A percentile compares a stretch with the other conserved stretches of the same genome.
phyloP scores from a whole-genome alignment of 1,284 basidiomycete genomes.

The Inonotus hispidus region DNA sequence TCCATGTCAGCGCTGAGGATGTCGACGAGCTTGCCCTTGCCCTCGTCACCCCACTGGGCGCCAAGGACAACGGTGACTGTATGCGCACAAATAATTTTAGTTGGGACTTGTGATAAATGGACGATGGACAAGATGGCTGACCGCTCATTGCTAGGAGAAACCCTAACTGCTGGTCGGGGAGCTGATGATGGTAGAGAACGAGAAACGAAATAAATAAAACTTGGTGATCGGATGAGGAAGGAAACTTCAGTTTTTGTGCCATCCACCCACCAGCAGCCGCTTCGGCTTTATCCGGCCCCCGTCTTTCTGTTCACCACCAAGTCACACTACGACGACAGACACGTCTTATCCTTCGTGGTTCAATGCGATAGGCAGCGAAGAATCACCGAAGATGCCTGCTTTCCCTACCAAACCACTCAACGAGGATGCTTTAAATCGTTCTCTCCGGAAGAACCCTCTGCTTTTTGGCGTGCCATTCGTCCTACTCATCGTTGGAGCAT shows the following conservation, averaged over 20 bases:
- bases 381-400: constrained; percentile 40
- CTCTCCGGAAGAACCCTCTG: constrained; percentile 53
- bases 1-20: constrained; percentile 86
- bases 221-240: no score
- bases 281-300: constrained; percentile 15
- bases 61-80: constrained; percentile 78
- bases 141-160: constrained; percentile 25
- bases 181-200: constrained; percentile 1
- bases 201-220: not conserved
- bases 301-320: not conserved
- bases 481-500: constrained; percentile 78
- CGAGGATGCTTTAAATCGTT: constrained; percentile 38
- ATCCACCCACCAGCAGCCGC: not conserved
- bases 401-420: constrained; percentile 56
- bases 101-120: not conserved
- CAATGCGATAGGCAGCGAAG: constrained; percentile 5
- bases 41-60: constrained; percentile 94
- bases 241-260: not conserved
- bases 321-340: not conserved
- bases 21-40: constrained; percentile 95
- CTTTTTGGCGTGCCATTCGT: constrained; percentile 88
- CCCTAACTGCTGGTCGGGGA: not conserved
- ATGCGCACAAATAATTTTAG: not conserved
- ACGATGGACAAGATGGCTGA: constrained; percentile 15
- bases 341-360: not conserved